Percentiles rank a stretch among this genome's conserved stretches.
phyloP scores from a whole-genome alignment of 306 rosid genomes.

The Lathyrus tuberosus region DNA sequence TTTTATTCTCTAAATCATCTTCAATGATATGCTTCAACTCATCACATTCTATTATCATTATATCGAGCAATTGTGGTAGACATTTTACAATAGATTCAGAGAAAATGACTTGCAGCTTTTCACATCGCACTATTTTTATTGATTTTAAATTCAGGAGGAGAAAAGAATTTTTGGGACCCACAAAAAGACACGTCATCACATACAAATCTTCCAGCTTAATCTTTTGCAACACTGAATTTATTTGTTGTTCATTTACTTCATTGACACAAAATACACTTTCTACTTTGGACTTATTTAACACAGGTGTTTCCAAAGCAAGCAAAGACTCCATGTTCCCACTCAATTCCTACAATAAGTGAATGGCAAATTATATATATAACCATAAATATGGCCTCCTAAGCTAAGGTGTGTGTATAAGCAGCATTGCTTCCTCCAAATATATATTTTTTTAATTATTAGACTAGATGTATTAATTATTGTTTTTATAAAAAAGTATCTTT shows the following conservation, averaged over 20 bases:
- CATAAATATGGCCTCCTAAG: too few relatives aligned
- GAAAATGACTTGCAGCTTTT: conserved; percentile 14
- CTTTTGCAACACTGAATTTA: neutral
- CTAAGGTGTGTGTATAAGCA: too few relatives aligned
- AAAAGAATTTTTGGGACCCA: neutral
- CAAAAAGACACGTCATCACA: neutral
- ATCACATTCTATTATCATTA: neutral
- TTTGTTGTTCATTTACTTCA: neutral
- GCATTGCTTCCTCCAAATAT: too few relatives aligned
- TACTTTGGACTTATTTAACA: neutral
- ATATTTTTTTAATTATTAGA: too few relatives aligned
- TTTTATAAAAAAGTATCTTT: too few relatives aligned
- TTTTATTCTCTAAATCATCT: neutral
- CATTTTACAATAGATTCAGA: neutral
- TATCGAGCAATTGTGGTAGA: neutral
- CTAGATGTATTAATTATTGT: too few relatives aligned
- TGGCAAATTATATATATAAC: too few relatives aligned
- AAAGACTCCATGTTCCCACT: neutral
- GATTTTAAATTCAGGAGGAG: neutral
- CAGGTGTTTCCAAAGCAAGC: neutral
- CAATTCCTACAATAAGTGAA: neutral
- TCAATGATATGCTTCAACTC: conserved; percentile 30
- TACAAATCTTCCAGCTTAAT: fast-evolving
- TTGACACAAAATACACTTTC: neutral
- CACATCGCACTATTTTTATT: fast-evolving